phyloP scores from a whole-genome alignment of 352 stramenopile species.

The Phytophthora pluvialis region DNA sequence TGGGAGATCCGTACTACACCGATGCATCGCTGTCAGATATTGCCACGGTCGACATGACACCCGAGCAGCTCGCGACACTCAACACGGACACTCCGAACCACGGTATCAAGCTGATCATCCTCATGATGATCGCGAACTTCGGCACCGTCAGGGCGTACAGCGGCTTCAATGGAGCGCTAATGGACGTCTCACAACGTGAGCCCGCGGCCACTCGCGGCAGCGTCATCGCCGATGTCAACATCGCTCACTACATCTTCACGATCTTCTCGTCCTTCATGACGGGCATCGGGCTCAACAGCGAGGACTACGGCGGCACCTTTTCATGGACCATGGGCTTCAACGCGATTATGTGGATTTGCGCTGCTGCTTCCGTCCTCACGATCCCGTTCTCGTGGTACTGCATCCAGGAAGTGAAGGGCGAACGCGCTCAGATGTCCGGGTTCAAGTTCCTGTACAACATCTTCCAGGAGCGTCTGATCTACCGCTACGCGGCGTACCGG shows the following conservation, averaged over 20 bases:
- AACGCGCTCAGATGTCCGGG: conserved; percentile 28
- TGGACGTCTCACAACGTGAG: conserved; percentile 61
- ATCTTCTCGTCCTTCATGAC: conserved; percentile 52
- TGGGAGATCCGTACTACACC: conserved; percentile 54
- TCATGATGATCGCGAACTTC: conserved; percentile 77
- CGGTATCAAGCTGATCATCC: conserved; percentile 57
- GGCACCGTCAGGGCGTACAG: conserved; percentile 81
- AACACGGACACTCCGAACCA: conserved; percentile 46
- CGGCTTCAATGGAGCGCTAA: conserved; percentile 65
- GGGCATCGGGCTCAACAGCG: conserved; percentile 48
- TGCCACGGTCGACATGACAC: conserved; percentile 37
- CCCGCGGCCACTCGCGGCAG: conserved; percentile 40
- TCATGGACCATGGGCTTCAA: conserved; percentile 63
- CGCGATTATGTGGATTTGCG: conserved; percentile 54
- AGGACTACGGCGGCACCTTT: conserved; percentile 56
- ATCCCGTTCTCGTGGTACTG: conserved; percentile 47
- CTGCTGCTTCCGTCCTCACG: conserved; percentile 32
- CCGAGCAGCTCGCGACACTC: conserved; percentile 38
- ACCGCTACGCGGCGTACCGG: conserved; percentile 51
- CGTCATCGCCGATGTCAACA: conserved; percentile 43
- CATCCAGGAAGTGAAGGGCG: conserved; percentile 44
- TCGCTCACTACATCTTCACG: conserved; percentile 42
- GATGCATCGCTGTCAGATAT: conserved; percentile 35
- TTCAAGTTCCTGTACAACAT: conserved; percentile 51
- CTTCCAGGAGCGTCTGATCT: conserved; percentile 49